Evolutionary conservation across 2,329 filamentous ascomycete species (phyloP).

Genomic region (Fusarium sp.): DNA sequence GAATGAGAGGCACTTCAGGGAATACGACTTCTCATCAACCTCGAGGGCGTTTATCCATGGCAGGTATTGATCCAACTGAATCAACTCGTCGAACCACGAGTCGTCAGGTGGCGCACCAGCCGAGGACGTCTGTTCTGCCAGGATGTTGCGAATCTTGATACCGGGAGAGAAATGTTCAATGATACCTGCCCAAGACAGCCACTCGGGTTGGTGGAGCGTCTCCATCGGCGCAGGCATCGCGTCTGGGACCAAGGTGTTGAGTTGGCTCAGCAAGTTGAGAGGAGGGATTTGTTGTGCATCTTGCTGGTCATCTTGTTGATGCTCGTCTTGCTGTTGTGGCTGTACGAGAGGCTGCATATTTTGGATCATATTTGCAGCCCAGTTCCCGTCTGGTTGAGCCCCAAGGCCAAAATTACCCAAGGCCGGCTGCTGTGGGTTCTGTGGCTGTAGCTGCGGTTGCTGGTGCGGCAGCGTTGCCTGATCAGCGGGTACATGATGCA

Average conservation of each 20-base stretch:
- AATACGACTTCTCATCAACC: conserved; percentile 45
- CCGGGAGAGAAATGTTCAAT: conserved; percentile 57
- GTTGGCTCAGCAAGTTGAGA: conserved; percentile 1
- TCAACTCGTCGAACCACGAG: conserved; percentile 7
- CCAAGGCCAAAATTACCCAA: neutral
- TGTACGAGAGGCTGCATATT: neutral
- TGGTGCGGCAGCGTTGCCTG: neutral
- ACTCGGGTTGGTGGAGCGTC: conserved; percentile 43
- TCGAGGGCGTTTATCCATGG: conserved; percentile 37
- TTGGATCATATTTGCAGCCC: neutral
- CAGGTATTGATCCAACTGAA: conserved; percentile 33
- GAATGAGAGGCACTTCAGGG: conserved; percentile 59
- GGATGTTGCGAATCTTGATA: conserved; percentile 45
- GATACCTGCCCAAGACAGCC: conserved; percentile 56
- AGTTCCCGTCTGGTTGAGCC: neutral
- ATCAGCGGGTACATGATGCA: neutral
- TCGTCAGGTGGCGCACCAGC: neutral
- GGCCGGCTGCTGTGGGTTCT: neutral
- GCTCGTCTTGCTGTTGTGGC: conserved; percentile 10
- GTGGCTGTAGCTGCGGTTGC: neutral
- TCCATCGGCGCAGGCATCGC: conserved; percentile 12
- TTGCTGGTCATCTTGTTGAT: conserved; percentile 1
- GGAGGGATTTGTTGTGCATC: neutral
- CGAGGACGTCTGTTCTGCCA: conserved; percentile 15
- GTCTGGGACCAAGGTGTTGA: conserved; percentile 11